Base-by-base conservation (phyloP, 2,329 filamentous ascomycete species). In the Fusarium odoratissimum region DNA sequence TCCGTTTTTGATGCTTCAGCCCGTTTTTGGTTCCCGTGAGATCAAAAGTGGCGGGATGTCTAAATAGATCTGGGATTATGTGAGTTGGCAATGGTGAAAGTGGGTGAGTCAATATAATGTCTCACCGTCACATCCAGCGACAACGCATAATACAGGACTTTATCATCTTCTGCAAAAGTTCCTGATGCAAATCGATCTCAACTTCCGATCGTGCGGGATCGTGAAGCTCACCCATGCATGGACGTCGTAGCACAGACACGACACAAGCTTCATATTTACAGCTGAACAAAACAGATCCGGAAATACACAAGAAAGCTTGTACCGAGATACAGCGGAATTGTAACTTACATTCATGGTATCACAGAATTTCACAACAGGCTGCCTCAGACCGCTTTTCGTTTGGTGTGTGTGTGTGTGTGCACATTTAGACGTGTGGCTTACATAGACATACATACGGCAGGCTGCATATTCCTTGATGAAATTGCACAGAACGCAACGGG, bases 81-180 rank as follows among this genome's bases (percentile, higher is more conserved):
- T 16, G 14, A 40, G 30, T 37, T 38, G 28, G 23, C 46, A 42
- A 6, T 28, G 25, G 35, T 33, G 25, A 33, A 41, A 54, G 35
- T 8, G 35, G 49, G 49, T 54, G 44, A 63, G 48, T 63, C 55
- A 60, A 71, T 68, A n/a, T 33, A 44, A 74, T 71, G 71, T 73
- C 30, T 55, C 55, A 71, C 71, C n/a, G 61, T 64, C 67, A 28
- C 49, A 64, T 49, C 57, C 38, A 58, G 55, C 30, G 37, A 60
- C 62, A 48, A 21, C 48, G 13, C 38, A 31, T 48, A 35, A 41
- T 45, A 28, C 30, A 44, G 9, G 25, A 42, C 14, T n/a, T 35
- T 14, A 4, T 33, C 19, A 21, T n/a, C 21, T 48, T 51, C 12
- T 33, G 14, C 44, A 55, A 60, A 69, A 72, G 49, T 70, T 31